Evolutionary conservation across 2,329 filamentous ascomycete genomes (phyloP).

Genomic region (Sarocladiaceae sp.): DNA sequence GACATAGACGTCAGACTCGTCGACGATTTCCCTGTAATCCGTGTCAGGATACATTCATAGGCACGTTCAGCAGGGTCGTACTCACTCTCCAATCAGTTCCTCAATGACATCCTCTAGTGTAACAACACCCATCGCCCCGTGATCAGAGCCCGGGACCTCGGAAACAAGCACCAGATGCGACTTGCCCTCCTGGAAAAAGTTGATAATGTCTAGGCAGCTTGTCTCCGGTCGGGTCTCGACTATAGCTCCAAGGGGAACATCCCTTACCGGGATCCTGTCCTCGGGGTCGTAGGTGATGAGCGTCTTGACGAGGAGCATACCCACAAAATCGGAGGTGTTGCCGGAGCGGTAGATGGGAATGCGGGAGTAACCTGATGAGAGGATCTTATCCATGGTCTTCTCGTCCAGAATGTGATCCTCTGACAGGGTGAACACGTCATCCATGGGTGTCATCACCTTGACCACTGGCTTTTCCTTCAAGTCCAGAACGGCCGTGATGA

Average conservation of each 20-base stretch:
- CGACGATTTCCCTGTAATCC: slow-evolving; percentile 79
- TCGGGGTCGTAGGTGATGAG: slow-evolving; percentile 98
- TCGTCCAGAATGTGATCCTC: slow-evolving; percentile 90
- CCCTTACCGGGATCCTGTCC: slow-evolving; percentile 76
- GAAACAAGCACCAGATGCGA: slow-evolving; percentile 98
- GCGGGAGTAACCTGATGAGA: slow-evolving; percentile 89
- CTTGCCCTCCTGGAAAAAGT: slow-evolving; percentile 99
- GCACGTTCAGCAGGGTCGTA: slow-evolving; percentile 18
- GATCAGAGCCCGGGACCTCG: slow-evolving; percentile 79
- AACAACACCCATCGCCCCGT: slow-evolving; percentile 86
- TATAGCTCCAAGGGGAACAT: slow-evolving; percentile 88
- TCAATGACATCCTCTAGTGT: slow-evolving; percentile 98
- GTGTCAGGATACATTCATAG: slow-evolving; percentile 16
- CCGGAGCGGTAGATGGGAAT: slow-evolving; percentile 90
- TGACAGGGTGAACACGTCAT: slow-evolving; percentile 95
- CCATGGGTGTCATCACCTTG: slow-evolving; percentile 97
- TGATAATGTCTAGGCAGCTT: slow-evolving; percentile 95
- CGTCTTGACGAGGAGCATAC: slow-evolving; percentile 98
- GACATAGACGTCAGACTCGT: slow-evolving; percentile 96
- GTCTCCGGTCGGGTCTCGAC: slow-evolving; percentile 94
- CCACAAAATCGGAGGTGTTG: slow-evolving; percentile 82
- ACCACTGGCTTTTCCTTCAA: slow-evolving; percentile 94
- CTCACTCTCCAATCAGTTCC: slow-evolving; percentile 93
- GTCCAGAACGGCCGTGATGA: slow-evolving; percentile 94
- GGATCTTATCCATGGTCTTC: slow-evolving; percentile 86